Evolutionary conservation across 345 rosid species (phyloP), one percentile per base, ranked within the genome.

Genomic region (Eucalyptus viminalis): DNA sequence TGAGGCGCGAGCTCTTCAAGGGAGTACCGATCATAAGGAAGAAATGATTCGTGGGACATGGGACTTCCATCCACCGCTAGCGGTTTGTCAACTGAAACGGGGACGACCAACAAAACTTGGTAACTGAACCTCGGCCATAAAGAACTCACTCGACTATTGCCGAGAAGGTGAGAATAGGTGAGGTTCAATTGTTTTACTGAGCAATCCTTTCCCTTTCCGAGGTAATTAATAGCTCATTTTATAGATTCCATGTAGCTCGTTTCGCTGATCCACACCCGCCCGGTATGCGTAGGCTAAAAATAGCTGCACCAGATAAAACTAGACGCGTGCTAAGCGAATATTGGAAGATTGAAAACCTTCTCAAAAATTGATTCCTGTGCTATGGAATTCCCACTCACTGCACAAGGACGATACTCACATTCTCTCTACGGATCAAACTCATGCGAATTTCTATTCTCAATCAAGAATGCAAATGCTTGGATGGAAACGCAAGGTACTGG

Each of bases 61-160:
- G 98, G 92, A 60, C 94, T 96, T 92, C 99, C 99, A 93, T 97
- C 96, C 89, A 94, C 96, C 69, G 92, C 91, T 58, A 96, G 95
- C 44, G 99, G 99, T 90, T 96, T 96, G 88, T 95, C 99, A 88
- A 96, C 99, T 97, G 94, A 80, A 92, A 86, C 80, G 43, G 16
- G 3, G 1, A 17, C 17, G 3, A 83, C 24, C n/a, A 5, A 45
- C 17, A 65, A 51, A 60, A 44, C 62, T n/a, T 6, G 22, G 54
- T 44, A 58, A 88, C 16, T 34, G 21, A 34, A 1, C 47, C 27
- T 40, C 19, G 0, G 72, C 31, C 34, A 0, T 1, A 62, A 10
- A 29, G 34, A 62, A 62, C 72, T 62, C 72, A 0, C 72, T 62
- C 3, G 34, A 2, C 72, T 29, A 1, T 13, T 1, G 8, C 34